These are phyloP conservation scores for Aureobasidium sp. DNA, from an alignment of 2,329 filamentous ascomycete genomes.

Conservation along the genomic window DNA sequence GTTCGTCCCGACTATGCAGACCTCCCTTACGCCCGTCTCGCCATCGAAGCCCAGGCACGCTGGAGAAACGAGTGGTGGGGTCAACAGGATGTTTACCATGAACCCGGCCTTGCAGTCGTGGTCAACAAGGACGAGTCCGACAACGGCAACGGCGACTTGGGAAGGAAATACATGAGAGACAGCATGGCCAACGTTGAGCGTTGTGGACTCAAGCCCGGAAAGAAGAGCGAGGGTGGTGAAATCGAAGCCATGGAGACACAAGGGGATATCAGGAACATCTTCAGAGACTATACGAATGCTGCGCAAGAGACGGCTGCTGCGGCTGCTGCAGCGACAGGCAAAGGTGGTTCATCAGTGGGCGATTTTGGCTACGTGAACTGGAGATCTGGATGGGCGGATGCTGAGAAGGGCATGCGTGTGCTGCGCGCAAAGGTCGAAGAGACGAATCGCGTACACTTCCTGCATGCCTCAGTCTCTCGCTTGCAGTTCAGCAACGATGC, in stretches of 20 bases:
- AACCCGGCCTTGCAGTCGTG: slow-evolving; percentile 62
- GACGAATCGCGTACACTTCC: slow-evolving; percentile 47
- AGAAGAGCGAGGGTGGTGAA: slow-evolving; percentile 26
- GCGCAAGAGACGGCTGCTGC: not conserved
- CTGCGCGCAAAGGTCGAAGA: slow-evolving; percentile 49
- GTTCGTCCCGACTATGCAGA: slow-evolving; percentile 75
- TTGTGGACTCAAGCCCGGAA: slow-evolving; percentile 39
- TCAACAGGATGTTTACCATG: slow-evolving; percentile 57
- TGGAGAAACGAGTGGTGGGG: slow-evolving; percentile 60
- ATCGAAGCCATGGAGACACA: slow-evolving; percentile 33
- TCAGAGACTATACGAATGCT: slow-evolving; percentile 24
- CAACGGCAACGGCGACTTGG: slow-evolving; percentile 28
- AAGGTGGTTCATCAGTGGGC: slow-evolving; percentile 26
- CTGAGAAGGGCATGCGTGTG: slow-evolving; percentile 62
- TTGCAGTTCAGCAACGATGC: slow-evolving; percentile 31
- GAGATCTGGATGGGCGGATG: slow-evolving; percentile 73
- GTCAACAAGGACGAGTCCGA: slow-evolving; percentile 36
- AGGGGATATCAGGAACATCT: slow-evolving; percentile 34
- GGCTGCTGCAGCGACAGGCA: slow-evolving; percentile 8
- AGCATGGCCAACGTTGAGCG: slow-evolving; percentile 56
- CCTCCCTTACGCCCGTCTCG: slow-evolving; percentile 67
- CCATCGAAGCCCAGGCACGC: slow-evolving; percentile 58
- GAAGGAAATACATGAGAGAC: slow-evolving; percentile 50
- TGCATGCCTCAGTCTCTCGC: slow-evolving; percentile 42
- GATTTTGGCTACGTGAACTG: slow-evolving; percentile 62